These are phyloP conservation scores for Artemisia princeps DNA, from an alignment of 140 eudicot genomes.

Conservation along the genomic window DNA sequence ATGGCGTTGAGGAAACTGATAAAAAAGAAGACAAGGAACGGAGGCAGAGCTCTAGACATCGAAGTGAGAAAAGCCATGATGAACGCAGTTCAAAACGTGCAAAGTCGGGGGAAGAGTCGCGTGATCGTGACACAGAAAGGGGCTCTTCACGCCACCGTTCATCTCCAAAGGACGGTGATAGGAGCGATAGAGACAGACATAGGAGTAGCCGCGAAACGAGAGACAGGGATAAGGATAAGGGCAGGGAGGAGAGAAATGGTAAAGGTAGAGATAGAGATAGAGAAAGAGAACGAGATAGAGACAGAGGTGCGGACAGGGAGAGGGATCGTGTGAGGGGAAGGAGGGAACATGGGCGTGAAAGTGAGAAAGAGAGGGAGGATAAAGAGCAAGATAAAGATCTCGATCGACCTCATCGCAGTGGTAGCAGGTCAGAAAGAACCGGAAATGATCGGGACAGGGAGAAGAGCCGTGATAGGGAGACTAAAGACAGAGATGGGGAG, in stretches of 20 bases:
- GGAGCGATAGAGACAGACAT: slow-evolving; percentile 51
- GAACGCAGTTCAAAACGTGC: slow-evolving; percentile 50
- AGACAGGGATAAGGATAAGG: slow-evolving; percentile 41
- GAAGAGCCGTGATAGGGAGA: slow-evolving; percentile 48
- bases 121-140: slow-evolving; percentile 57
- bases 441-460: slow-evolving; percentile 49
- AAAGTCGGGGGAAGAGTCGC: slow-evolving; percentile 50
- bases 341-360: slow-evolving; percentile 39
- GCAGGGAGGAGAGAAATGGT: slow-evolving; percentile 43
- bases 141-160: slow-evolving; percentile 50
- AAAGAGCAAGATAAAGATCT: slow-evolving; percentile 43
- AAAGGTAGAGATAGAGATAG: slow-evolving; percentile 36
- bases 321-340: slow-evolving; percentile 33
- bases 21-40: slow-evolving; percentile 42
- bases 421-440: slow-evolving; percentile 52
- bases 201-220: slow-evolving; percentile 55
- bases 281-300: slow-evolving; percentile 17
- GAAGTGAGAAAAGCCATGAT: slow-evolving; percentile 40
- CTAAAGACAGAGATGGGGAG: slow-evolving; percentile 27
- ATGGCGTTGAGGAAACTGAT: slow-evolving; percentile 43
- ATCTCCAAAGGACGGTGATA: slow-evolving; percentile 60
- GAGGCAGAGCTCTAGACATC: slow-evolving; percentile 52
- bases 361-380: slow-evolving; percentile 43
- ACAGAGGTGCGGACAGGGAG: slow-evolving; percentile 21
- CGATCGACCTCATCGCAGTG: slow-evolving; percentile 50